Percentiles rank a stretch among this genome's conserved stretches.
phyloP scores from a whole-genome alignment of 1,284 basidiomycete species.

The Cutaneotrichosporon cutaneum region DNA sequence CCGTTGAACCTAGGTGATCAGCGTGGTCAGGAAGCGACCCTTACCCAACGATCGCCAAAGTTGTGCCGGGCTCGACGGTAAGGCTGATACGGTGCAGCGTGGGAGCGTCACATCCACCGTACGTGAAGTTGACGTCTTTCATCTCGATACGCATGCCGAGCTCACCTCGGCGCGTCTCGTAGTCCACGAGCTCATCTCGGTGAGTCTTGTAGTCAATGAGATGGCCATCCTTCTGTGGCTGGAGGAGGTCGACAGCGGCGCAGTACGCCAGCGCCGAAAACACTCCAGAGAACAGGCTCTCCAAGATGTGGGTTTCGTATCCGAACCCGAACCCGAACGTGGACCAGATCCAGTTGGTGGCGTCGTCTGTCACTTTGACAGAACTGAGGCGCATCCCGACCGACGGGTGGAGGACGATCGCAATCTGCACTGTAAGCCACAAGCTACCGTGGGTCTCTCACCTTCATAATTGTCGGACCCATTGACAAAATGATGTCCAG shows the following conservation, averaged over 20 bases:
- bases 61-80: constrained; percentile 64
- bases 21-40: constrained; percentile 8
- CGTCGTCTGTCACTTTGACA: not conserved
- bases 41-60: constrained; percentile 59
- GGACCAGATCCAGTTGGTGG: not conserved
- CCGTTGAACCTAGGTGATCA: constrained; percentile 51
- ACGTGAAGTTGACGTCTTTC: not conserved
- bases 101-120: constrained; percentile 41
- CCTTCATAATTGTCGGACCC: too few relatives aligned
- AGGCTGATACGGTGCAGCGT: constrained; percentile 68
- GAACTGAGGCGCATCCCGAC: too few relatives aligned
- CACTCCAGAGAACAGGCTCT: not conserved
- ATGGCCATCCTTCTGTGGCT: not conserved
- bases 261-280: not conserved
- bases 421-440: too few relatives aligned
- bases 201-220: not conserved
- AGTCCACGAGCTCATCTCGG: not conserved
- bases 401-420: too few relatives aligned
- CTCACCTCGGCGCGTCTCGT: not conserved
- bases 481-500: too few relatives aligned
- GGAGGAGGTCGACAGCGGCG: not conserved
- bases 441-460: too few relatives aligned
- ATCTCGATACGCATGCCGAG: not conserved
- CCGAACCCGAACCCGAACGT: not conserved
- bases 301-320: not conserved